Conservation (phyloP, 2,329 filamentous ascomycete species). For the Claviceps sp. region DNA sequence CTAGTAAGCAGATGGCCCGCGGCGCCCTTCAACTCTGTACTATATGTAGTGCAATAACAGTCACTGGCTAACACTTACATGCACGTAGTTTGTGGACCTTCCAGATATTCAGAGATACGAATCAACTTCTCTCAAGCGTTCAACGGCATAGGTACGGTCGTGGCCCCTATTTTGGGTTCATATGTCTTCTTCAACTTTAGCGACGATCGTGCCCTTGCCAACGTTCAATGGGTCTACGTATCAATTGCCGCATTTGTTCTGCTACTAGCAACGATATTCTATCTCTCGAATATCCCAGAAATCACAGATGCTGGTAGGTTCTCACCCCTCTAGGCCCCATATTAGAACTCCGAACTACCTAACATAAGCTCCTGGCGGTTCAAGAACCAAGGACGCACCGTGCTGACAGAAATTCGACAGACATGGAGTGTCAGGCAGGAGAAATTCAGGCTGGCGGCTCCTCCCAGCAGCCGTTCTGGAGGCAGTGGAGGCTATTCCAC, state of each 20-base stretch:
- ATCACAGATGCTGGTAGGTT: constrained; percentile 39
- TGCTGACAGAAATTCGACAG: constrained; percentile 22
- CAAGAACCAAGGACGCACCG: neutral
- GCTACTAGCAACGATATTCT: constrained; percentile 51
- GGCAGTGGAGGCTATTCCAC: constrained; percentile 65
- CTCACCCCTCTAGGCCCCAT: too few relatives aligned
- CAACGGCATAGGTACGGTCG: constrained; percentile 60
- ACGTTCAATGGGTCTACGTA: constrained; percentile 67
- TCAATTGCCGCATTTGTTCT: constrained; percentile 61
- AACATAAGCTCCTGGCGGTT: neutral
- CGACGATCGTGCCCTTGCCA: constrained; percentile 42
- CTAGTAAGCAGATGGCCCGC: constrained; percentile 20
- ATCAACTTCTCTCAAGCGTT: constrained; percentile 68
- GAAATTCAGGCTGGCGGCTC: constrained; percentile 35
- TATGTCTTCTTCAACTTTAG: constrained; percentile 59
- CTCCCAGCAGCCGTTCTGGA: constrained; percentile 48
- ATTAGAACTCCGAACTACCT: neutral
- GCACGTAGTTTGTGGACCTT: constrained; percentile 36
- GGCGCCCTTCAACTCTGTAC: neutral
- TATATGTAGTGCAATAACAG: neutral
- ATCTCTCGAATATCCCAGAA: constrained; percentile 54
- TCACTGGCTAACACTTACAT: neutral
- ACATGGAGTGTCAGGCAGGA: constrained; percentile 49
- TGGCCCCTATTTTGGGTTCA: constrained; percentile 59
- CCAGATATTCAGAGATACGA: constrained; percentile 57